These are phyloP conservation scores for Aspergillus pseudotamarii DNA, from an alignment of 2,329 filamentous ascomycete genomes.

Conservation along the genomic window DNA sequence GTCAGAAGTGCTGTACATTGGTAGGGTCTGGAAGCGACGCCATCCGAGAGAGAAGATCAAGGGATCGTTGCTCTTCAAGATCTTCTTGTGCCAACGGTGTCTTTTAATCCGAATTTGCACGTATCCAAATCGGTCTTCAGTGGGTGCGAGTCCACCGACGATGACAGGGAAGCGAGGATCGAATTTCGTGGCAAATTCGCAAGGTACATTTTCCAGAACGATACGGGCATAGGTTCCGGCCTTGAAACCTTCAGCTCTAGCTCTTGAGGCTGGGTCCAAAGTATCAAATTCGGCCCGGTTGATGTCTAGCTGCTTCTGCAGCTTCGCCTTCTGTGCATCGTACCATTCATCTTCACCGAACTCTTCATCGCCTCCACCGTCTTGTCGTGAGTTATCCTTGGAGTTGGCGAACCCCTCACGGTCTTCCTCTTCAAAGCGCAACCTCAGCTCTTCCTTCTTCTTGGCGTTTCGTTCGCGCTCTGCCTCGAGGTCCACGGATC, in stretches of 20 bases:
- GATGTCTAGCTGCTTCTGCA: slow-evolving; percentile 95
- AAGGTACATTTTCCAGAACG: slow-evolving; percentile 83
- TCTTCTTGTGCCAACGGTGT: slow-evolving; percentile 98
- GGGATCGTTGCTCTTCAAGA: slow-evolving; percentile 96
- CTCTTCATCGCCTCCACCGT: slow-evolving; percentile 68
- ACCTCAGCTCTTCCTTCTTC: slow-evolving; percentile 89
- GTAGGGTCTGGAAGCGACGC: slow-evolving; percentile 89
- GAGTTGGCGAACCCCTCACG: slow-evolving; percentile 87
- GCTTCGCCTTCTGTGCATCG: slow-evolving; percentile 88
- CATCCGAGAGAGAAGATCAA: slow-evolving; percentile 96
- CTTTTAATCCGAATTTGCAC: slow-evolving; percentile 96
- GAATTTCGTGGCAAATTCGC: slow-evolving; percentile 85
- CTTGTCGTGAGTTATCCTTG: slow-evolving; percentile 76
- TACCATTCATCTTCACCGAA: slow-evolving; percentile 99
- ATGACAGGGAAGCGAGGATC: slow-evolving; percentile 80
- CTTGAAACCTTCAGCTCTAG: slow-evolving; percentile 84
- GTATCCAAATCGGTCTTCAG: slow-evolving; percentile 93
- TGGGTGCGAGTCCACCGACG: slow-evolving; percentile 86
- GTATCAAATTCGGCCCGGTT: slow-evolving; percentile 91
- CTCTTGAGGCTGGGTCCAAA: slow-evolving; percentile 80
- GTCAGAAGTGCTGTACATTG: slow-evolving; percentile 93
- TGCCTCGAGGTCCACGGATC: slow-evolving; percentile 66
- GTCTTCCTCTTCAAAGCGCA: slow-evolving; percentile 96
- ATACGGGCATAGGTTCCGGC: slow-evolving; percentile 93
- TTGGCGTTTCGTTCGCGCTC: slow-evolving; percentile 90